Evolutionary conservation across 192 early-diverging fungal genomes (phyloP).

Genomic region (Coemansia sp.): DNA sequence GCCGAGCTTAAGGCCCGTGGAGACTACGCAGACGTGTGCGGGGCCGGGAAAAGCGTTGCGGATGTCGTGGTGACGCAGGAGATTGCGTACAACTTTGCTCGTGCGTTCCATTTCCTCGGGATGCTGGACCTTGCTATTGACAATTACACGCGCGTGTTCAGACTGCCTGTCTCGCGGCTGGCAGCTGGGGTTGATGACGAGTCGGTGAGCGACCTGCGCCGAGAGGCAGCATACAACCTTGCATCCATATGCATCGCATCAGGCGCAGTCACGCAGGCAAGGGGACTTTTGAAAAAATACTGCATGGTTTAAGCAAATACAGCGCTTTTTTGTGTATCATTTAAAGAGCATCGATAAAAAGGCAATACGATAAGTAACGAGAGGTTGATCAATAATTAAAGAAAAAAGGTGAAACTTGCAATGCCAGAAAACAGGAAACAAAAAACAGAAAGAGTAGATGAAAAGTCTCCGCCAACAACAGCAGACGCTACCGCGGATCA

Average conservation of each 20-base stretch:
- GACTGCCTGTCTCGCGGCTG: conserved; percentile 54
- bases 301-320: conserved; percentile 59
- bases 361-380: too few relatives aligned
- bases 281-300: conserved; percentile 70
- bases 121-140: conserved; percentile 76
- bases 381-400: not conserved
- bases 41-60: too few relatives aligned
- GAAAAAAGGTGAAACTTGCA: not conserved
- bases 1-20: conserved; percentile 23
- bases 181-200: conserved; percentile 4
- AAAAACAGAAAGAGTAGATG: not conserved
- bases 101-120: conserved; percentile 90
- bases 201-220: conserved; percentile 52
- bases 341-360: too few relatives aligned
- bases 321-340: not conserved
- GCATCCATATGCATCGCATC: conserved; percentile 74
- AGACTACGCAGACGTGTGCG: not conserved
- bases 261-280: conserved; percentile 71
- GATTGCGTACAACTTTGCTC: conserved; percentile 79
- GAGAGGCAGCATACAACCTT: conserved; percentile 93
- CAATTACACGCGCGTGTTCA: conserved; percentile 81
- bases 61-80: conserved; percentile 50
- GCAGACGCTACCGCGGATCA: too few relatives aligned
- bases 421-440: not conserved
- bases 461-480: too few relatives aligned